Evolutionary conservation across 2,329 filamentous ascomycete genomes (phyloP).

Genomic region (Aspergillus fijiensis): DNA sequence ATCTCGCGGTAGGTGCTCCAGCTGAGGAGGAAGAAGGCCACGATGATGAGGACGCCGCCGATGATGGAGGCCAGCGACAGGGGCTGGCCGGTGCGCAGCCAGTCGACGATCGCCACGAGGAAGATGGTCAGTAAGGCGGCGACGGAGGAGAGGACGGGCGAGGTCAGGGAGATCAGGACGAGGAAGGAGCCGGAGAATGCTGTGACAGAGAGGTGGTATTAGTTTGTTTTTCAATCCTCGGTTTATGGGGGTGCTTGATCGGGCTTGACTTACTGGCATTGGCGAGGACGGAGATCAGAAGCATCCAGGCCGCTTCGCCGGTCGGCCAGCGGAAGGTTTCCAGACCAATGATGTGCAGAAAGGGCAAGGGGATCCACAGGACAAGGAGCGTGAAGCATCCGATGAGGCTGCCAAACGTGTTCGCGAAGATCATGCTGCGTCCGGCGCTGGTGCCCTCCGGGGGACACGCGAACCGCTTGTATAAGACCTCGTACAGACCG

Average conservation of each 20-base stretch:
- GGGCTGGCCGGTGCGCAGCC: conserved; percentile 75
- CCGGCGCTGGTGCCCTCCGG: conserved; percentile 80
- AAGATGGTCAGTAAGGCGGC: conserved; percentile 95
- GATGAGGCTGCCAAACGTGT: conserved; percentile 84
- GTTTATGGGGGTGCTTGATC: background rate
- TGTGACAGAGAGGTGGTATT: conserved; percentile 19
- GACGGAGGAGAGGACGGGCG: conserved; percentile 86
- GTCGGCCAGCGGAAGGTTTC: conserved; percentile 81
- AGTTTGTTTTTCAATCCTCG: background rate
- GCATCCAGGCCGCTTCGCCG: conserved; percentile 74
- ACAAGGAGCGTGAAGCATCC: conserved; percentile 81
- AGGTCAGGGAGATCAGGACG: conserved; percentile 87
- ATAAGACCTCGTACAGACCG: conserved; percentile 94
- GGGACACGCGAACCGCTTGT: conserved; percentile 90
- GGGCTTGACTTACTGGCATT: conserved; percentile 66
- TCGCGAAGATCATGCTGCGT: conserved; percentile 96
- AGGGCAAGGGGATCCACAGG: conserved; percentile 86
- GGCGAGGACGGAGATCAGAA: conserved; percentile 75
- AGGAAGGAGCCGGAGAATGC: conserved; percentile 90
- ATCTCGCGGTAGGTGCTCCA: conserved; percentile 95
- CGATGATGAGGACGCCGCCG: conserved; percentile 84
- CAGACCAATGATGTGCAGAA: conserved; percentile 74
- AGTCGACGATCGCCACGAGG: conserved; percentile 89
- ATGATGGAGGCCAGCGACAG: conserved; percentile 72
- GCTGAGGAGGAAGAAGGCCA: conserved; percentile 80